Percentiles rank a stretch among this genome's conserved stretches.
These are phyloP conservation scores for Colletotrichum graminicola DNA, from an alignment of 2,329 filamentous ascomycete genomes.

Conservation along the genomic window DNA sequence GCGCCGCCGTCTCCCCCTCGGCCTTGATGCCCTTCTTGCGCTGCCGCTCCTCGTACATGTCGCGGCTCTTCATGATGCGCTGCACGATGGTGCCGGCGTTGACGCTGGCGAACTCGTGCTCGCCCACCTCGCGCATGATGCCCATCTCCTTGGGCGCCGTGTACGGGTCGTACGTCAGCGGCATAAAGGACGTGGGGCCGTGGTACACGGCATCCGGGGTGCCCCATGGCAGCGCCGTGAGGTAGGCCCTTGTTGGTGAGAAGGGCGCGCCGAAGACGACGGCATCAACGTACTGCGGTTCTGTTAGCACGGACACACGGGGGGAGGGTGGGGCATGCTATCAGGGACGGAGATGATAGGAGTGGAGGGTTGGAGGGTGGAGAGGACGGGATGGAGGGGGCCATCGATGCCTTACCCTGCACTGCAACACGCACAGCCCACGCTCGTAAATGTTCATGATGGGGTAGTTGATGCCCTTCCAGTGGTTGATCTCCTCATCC, in stretches of 20 bases:
- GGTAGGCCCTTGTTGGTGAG: constrained; percentile 82
- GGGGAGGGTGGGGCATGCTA: not conserved
- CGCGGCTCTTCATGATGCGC: constrained; percentile 87
- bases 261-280: constrained; percentile 93
- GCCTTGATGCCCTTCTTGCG: constrained; percentile 90
- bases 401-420: constrained; percentile 68
- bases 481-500: constrained; percentile 93
- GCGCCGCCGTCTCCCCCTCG: constrained; percentile 76
- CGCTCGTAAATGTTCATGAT: constrained; percentile 99
- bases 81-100: constrained; percentile 94
- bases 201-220: constrained; percentile 89
- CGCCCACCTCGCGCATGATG: constrained; percentile 83
- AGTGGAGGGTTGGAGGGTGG: too few relatives aligned
- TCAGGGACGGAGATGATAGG: too few relatives aligned
- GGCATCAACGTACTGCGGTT: constrained; percentile 82
- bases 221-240: constrained; percentile 79
- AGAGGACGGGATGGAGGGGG: not conserved
- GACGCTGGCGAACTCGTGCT: constrained; percentile 85
- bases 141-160: constrained; percentile 82
- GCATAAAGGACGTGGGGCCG: constrained; percentile 94
- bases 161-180: constrained; percentile 84
- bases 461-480: constrained; percentile 98
- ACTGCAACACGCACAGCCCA: constrained; percentile 94
- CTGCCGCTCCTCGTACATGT: constrained; percentile 92
- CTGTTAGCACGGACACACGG: constrained; percentile 2